Evolutionary conservation across 73 alveolate genomes (phyloP), one percentile per base, ranked within the genome.

Genomic region (Urostyla sp.): DNA sequence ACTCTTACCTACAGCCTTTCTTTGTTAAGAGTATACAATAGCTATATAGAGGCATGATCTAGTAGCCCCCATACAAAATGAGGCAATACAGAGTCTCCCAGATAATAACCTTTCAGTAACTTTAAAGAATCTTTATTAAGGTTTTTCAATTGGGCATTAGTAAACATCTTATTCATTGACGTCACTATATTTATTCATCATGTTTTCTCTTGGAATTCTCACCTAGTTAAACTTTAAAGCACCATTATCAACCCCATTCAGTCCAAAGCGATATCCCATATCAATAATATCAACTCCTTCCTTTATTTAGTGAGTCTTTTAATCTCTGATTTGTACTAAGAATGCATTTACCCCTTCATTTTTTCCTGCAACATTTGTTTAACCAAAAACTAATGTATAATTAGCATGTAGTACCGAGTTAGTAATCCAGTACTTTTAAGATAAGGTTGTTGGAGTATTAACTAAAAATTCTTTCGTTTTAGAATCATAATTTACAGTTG

Each of bases 241-340:
- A 8, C 88, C 95, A 81, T 87, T 87, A 50, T 87, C 95, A 18
- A 87, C 91, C 2, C 91, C 95, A 54, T 87, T 86, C 3, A 40
- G 72, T 26, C 87, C 91, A 0, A 87, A 48, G 72, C 82, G 80
- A 21, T 34, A 36, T 20, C 95, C 95, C 86, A 86, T 81, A 58
- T 87, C 95, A 31, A 73, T 91, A 44, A 87, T 87, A 36, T 23
- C 38, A 0, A 87, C 89, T 1, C 91, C 95, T 18, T 77, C 73
- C 43, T 48, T 21, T 11, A 72, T 67, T 23, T 56, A 0, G 6
- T n/a, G n/a, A n/a, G 46, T 56, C 53, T 67, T 31, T 6, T 83
- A 54, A 61, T 79, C 80, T 49, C 89, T 79, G 6, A 79, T 72
- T 79, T 84, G 60, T 15, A 79, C 89, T 79, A 79, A 37, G 89